phyloP scores from a whole-genome alignment of 2,329 filamentous ascomycete species.

The Colletotrichum sp. region DNA sequence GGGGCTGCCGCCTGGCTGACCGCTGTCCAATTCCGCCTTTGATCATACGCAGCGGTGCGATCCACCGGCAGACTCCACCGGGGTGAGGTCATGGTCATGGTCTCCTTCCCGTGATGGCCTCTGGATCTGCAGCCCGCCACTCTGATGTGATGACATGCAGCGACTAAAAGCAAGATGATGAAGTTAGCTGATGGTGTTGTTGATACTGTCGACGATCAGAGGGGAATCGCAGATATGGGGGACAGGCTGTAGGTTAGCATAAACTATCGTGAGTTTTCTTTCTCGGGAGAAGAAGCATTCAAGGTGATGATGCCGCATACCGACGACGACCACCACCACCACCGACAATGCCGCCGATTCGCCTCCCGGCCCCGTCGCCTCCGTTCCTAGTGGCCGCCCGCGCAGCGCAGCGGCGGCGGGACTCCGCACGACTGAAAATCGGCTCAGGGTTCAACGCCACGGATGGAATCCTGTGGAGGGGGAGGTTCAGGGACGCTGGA shows the following conservation, averaged over 20 bases:
- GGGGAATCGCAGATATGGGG: background rate
- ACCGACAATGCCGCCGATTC: background rate
- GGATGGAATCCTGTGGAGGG: background rate
- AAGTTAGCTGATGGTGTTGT: background rate
- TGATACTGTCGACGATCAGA: background rate
- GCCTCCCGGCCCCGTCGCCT: background rate
- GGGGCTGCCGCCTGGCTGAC: background rate
- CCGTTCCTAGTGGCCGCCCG: background rate
- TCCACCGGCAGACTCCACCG: background rate
- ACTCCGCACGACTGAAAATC: background rate
- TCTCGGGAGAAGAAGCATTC: background rate
- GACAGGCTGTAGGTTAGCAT: background rate
- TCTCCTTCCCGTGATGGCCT: background rate
- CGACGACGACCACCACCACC: background rate
- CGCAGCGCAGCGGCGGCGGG: background rate
- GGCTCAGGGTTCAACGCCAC: background rate
- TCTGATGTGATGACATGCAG: background rate
- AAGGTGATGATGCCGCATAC: background rate
- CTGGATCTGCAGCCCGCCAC: background rate
- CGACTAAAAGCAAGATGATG: background rate
- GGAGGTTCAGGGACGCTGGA: background rate
- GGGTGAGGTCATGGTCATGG: background rate
- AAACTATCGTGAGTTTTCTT: background rate
- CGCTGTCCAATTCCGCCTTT: background rate
- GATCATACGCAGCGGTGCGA: background rate